Evolutionary conservation across 352 stramenopile species (phyloP).

Genomic region (Thalassiosira hispida): DNA sequence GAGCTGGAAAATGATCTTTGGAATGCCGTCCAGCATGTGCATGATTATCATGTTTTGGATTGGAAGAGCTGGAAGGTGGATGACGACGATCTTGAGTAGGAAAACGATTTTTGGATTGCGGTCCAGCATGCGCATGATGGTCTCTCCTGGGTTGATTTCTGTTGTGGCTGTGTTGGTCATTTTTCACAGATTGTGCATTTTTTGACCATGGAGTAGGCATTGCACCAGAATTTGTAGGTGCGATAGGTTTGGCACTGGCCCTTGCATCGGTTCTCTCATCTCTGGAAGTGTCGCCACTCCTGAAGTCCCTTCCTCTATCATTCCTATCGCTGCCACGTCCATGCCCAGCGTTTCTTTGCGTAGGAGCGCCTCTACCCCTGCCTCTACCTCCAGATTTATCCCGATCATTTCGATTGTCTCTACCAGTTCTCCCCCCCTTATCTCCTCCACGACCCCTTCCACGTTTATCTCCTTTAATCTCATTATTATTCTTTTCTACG

Average conservation of each 20-base stretch:
- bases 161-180: neutral
- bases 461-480: slow-evolving; percentile 2
- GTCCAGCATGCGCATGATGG: no score
- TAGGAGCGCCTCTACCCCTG: slow-evolving; percentile 1
- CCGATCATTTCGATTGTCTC: neutral
- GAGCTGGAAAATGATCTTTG: slow-evolving; percentile 10
- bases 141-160: neutral
- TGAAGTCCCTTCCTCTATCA: neutral
- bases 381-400: slow-evolving; percentile 11
- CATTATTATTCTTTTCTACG: neutral
- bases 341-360: neutral
- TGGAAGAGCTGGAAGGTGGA: no score
- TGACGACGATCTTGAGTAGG: no score
- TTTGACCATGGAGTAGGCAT: slow-evolving; percentile 44
- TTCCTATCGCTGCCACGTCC: neutral
- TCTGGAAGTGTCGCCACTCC: neutral
- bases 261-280: neutral
- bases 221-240: slow-evolving; percentile 14
- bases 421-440: slow-evolving; percentile 10
- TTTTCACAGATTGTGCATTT: slow-evolving; percentile 18
- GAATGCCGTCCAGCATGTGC: slow-evolving; percentile 9
- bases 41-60: neutral
- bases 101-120: no score
- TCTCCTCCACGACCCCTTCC: neutral
- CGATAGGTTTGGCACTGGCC: neutral